Conservation (phyloP, 2,329 filamentous ascomycete species). For the Cytospora schulzeri region DNA sequence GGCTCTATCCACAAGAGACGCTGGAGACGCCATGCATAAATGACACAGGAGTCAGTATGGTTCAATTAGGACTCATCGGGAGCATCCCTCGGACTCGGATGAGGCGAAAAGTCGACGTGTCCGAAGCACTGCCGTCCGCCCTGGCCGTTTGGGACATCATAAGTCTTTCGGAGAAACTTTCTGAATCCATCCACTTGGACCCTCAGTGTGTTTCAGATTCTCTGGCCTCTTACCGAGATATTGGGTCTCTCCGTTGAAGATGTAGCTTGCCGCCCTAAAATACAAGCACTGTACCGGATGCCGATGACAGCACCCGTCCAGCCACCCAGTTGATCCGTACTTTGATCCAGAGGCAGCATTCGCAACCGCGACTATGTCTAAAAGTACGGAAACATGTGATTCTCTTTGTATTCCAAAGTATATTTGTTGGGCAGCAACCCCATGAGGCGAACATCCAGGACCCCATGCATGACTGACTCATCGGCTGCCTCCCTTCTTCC, state of each 20-base stretch:
- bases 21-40: not conserved
- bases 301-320: not conserved
- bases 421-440: not conserved
- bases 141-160: conserved; percentile 8
- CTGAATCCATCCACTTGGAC: conserved; percentile 2
- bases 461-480: conserved; percentile 2
- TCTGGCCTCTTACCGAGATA: conserved; percentile 2
- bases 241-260: not conserved
- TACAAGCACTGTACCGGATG: not conserved
- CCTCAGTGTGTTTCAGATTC: conserved; percentile 11
- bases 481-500: conserved; percentile 18
- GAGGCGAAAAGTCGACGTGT: conserved; percentile 23
- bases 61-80: not conserved
- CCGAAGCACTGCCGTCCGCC: not conserved
- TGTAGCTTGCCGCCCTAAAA: not conserved
- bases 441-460: not conserved
- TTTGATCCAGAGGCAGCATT: not conserved
- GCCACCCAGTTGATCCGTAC: not conserved
- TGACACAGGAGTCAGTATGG: too few species aligned
- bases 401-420: not conserved
- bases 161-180: conserved; percentile 3
- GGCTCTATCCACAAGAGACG: conserved; percentile 2
- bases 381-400: not conserved
- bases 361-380: not conserved
- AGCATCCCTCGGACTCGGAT: not conserved